Evolutionary conservation across 148 eudicot genomes (phyloP).

Genomic region (Cornus suecica): DNA sequence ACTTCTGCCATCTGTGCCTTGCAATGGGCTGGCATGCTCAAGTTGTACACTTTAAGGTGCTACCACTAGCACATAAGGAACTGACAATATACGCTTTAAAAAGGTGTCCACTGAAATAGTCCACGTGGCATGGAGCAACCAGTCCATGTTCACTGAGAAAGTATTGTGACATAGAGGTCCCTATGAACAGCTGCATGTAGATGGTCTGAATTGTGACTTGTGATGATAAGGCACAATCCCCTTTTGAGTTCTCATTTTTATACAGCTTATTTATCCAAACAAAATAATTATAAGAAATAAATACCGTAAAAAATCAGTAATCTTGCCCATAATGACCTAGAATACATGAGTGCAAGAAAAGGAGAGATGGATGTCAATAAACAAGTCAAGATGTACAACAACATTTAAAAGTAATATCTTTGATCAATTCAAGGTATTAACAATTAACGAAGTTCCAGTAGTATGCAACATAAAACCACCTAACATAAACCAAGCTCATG

Average conservation of each 20-base stretch:
- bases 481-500: neutral
- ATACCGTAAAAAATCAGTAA: slow-evolving; percentile 2
- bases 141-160: too few species aligned
- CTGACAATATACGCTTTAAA: too few species aligned
- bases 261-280: too few species aligned
- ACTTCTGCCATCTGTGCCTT: too few species aligned
- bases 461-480: neutral
- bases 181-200: neutral
- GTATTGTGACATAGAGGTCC: too few species aligned
- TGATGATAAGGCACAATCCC: neutral
- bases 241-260: neutral
- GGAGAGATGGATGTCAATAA: neutral
- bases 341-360: neutral
- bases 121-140: too few species aligned
- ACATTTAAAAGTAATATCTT: neutral
- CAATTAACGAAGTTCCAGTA: neutral
- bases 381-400: neutral
- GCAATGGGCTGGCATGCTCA: too few species aligned
- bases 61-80: too few species aligned
- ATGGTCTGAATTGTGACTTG: neutral
- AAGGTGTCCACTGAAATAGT: too few species aligned
- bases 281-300: too few species aligned
- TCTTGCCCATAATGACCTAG: neutral
- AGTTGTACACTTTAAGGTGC: too few species aligned
- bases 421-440: neutral